Base-by-base conservation (phyloP, 306 rosid genomes). In the Citrullus amarus region DNA sequence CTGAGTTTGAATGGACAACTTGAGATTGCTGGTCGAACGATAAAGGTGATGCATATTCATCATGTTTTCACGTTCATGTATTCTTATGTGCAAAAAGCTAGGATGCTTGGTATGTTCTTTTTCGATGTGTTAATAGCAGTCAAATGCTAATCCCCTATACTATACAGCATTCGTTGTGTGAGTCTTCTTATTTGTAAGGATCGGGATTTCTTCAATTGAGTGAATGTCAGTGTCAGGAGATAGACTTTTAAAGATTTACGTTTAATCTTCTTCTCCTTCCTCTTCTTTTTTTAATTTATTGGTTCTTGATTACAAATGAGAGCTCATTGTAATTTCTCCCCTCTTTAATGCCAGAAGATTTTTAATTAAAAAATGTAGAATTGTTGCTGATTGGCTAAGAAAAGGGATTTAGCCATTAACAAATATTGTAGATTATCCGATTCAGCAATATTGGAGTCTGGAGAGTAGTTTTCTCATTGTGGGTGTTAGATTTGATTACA, bases 1-100 rank as follows among this genome's bases (percentile, higher is more conserved):
- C 88, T 85, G 88, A 88, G 92, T 88, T 91, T 95, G 88, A 89
- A 95, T 85, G 93, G 97, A 20, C 97, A 92, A 79, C 79, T 95
- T 82, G 99, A 95, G 79, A 95, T 95, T 75, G 97, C 92, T 1
- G 92, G 99, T 82, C 88, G 96, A 83, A 84, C 81, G 38, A 88
- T 95, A 82, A 95, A 91, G 99, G 99, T 95, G 85, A 55, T 75
- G 41, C 41, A 56, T 65, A 12, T 82, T 81, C 25, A 55, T 61
- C 59, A 15, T 82, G 43, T 56, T 55, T 68, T 62, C 9, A 38
- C 38, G 46, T 72, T 38, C 36, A 44, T 11, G 34, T 18, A 32
- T 11, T 34, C 39, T 68, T 79, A 15, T 17, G 57, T 67, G 30
- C 60, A 6, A 16, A 48, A 25, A 25, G 28, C 59, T 50, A 50